These are phyloP conservation scores for Coemansia sp. DNA, from an alignment of 192 early-diverging fungal genomes.

Conservation along the genomic window DNA sequence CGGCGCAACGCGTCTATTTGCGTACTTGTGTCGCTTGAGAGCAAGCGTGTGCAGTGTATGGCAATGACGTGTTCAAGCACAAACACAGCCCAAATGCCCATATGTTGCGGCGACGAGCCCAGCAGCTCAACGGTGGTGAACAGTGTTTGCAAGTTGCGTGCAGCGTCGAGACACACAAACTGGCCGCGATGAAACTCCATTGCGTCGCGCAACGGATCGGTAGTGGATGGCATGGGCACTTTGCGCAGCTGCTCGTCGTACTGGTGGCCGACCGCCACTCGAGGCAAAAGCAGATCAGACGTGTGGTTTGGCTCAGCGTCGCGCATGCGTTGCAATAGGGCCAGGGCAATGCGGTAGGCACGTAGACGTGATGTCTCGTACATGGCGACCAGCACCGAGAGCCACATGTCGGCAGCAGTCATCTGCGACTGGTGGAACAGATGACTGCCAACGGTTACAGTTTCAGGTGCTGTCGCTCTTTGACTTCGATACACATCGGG, in stretches of 20 bases:
- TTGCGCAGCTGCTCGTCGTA: not conserved
- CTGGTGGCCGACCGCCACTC: not conserved
- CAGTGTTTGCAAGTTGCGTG: slow-evolving; percentile 17
- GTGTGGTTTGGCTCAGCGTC: not conserved
- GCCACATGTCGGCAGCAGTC: slow-evolving; percentile 24
- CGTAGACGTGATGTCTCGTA: slow-evolving; percentile 29
- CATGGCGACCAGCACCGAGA: slow-evolving; percentile 16
- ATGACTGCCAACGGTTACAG: slow-evolving; percentile 13
- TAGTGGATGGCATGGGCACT: not conserved
- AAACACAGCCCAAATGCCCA: slow-evolving; percentile 32
- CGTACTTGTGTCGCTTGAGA: not conserved
- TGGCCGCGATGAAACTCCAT: slow-evolving; percentile 19
- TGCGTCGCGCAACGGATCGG: slow-evolving; percentile 25
- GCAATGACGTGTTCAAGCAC: slow-evolving; percentile 25
- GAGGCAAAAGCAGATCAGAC: not conserved
- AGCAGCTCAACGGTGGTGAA: slow-evolving; percentile 1
- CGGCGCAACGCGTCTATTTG: slow-evolving; percentile 25
- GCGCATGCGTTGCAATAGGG: slow-evolving; percentile 10
- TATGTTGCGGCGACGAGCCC: slow-evolving; percentile 2
- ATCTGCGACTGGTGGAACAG: slow-evolving; percentile 13
- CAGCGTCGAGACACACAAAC: slow-evolving; percentile 28
- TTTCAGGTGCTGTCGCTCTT: not conserved
- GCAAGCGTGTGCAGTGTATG: slow-evolving; percentile 15
- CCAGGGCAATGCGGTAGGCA: slow-evolving; percentile 22
- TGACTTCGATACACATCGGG: not conserved